A percentile compares a stretch with the other conserved stretches of the same genome.
These are phyloP conservation scores for Microbotryum violaceum DNA, from an alignment of 1,284 basidiomycete genomes.

Conservation along the genomic window DNA sequence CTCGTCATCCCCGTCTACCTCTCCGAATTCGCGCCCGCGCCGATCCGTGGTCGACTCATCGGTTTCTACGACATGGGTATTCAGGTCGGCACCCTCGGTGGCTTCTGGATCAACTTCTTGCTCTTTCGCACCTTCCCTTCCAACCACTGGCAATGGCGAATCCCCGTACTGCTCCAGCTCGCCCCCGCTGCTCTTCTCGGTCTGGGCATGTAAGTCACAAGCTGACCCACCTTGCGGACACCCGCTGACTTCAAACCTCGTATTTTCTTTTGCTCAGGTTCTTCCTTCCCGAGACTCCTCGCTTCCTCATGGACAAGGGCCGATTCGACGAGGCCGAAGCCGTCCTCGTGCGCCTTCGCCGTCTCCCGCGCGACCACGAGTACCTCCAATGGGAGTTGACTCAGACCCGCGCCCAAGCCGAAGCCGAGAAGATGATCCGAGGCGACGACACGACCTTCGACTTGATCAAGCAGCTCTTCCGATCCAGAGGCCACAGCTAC, in stretches of 20 bases:
- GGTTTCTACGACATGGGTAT: conserved; percentile 49
- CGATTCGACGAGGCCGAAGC: conserved; percentile 1
- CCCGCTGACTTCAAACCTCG: background rate
- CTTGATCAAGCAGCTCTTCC: conserved; percentile 17
- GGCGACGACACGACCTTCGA: conserved; percentile 11
- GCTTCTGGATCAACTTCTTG: conserved; percentile 46
- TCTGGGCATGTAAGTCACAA: background rate
- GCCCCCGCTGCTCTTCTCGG: conserved; percentile 37
- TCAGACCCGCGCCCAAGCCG: conserved; percentile 17
- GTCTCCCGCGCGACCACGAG: conserved; percentile 33
- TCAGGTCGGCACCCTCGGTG: conserved; percentile 43
- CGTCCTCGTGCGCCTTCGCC: conserved; percentile 2
- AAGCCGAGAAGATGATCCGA: conserved; percentile 16
- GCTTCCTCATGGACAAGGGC: conserved; percentile 36
- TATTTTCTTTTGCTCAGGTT: conserved; percentile 16
- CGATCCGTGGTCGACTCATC: conserved; percentile 49
- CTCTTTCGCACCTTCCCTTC: conserved; percentile 26
- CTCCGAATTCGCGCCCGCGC: conserved; percentile 53
- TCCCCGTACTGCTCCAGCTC: conserved; percentile 39
- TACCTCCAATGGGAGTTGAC: conserved; percentile 32
- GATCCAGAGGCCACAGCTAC: conserved; percentile 3
- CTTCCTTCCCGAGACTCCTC: conserved; percentile 38
- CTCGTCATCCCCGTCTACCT: conserved; percentile 57
- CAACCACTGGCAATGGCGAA: conserved; percentile 37
- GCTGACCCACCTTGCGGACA: no score